phyloP scores from a whole-genome alignment of 2,329 filamentous ascomycete species.

The Diaporthe nobilis region DNA sequence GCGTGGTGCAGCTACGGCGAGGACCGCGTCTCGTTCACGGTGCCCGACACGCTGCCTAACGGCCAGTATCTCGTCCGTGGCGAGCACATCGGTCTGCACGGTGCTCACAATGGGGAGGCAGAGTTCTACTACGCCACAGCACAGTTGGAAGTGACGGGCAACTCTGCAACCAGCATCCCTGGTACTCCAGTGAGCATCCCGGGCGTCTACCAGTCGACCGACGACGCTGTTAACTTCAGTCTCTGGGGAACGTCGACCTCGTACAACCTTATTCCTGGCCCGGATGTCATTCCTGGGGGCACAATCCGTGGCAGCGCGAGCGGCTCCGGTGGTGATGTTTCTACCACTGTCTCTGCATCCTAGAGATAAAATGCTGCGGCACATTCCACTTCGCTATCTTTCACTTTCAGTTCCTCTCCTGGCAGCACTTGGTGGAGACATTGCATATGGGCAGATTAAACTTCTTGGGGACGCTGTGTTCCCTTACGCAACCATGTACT shows the following conservation, averaged over 20 bases:
- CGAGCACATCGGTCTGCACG: not conserved
- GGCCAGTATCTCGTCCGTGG: constrained; percentile 1
- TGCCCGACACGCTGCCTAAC: not conserved
- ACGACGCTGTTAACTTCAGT: constrained; percentile 1
- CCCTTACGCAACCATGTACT: too few relatives aligned
- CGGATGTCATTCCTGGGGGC: constrained; percentile 2
- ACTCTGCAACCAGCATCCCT: not conserved
- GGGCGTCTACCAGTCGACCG: constrained; percentile 11
- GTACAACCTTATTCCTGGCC: not conserved
- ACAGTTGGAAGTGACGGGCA: not conserved
- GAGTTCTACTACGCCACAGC: constrained; percentile 3
- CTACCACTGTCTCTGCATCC: not conserved
- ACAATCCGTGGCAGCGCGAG: not conserved
- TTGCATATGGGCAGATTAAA: too few relatives aligned
- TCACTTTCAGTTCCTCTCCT: not conserved
- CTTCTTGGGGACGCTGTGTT: too few relatives aligned
- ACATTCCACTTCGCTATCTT: not conserved
- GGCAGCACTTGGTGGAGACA: not conserved
- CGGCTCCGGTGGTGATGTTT: not conserved
- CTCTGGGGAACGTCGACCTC: constrained; percentile 12
- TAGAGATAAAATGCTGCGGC: not conserved
- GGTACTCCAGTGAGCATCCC: not conserved
- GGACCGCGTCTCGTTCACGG: constrained; percentile 1
- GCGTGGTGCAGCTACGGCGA: constrained; percentile 17
- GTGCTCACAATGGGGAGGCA: not conserved